Conservation (phyloP, 495 filamentous ascomycete genomes). For the Neurospora sp. region DNA sequence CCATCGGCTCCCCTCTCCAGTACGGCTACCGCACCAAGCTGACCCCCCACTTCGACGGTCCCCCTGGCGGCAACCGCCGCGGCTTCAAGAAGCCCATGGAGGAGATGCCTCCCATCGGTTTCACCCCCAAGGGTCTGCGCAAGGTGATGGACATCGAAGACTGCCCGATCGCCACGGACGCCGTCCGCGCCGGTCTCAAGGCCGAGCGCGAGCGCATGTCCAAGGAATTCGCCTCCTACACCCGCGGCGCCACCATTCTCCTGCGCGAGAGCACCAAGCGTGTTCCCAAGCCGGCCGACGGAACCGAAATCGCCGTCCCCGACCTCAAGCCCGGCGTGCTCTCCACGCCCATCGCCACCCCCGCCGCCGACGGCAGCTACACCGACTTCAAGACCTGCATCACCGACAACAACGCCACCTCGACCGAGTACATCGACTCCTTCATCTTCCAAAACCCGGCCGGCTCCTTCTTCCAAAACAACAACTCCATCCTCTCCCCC, state of each 20-base stretch:
- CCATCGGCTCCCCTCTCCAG: slow-evolving; percentile 78
- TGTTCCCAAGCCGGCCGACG: slow-evolving; percentile 38
- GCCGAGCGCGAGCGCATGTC: slow-evolving; percentile 61
- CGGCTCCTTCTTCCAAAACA: slow-evolving; percentile 96
- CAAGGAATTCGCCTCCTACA: slow-evolving; percentile 59
- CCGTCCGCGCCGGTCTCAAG: slow-evolving; percentile 64
- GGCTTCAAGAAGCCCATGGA: slow-evolving; percentile 31
- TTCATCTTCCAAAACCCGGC: slow-evolving; percentile 84
- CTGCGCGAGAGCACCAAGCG: slow-evolving; percentile 78
- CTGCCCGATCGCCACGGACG: slow-evolving; percentile 87
- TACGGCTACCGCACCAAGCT: slow-evolving; percentile 94
- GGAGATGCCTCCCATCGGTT: slow-evolving; percentile 74
- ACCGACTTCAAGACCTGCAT: slow-evolving; percentile 75
- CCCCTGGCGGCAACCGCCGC: slow-evolving; percentile 33
- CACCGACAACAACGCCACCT: slow-evolving; percentile 68
- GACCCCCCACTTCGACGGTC: slow-evolving; percentile 86
- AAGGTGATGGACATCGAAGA: slow-evolving; percentile 88
- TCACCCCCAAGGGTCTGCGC: slow-evolving; percentile 65
- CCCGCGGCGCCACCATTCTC: slow-evolving; percentile 74
- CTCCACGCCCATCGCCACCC: slow-evolving; percentile 14
- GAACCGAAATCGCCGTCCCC: slow-evolving; percentile 15
- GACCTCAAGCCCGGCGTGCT: slow-evolving; percentile 5
- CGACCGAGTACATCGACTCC: slow-evolving; percentile 76
- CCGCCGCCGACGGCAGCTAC: slow-evolving; percentile 32
- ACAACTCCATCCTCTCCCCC: slow-evolving; percentile 88